Evolutionary conservation across 2,329 filamentous ascomycete genomes (phyloP), one percentile per base, ranked within the genome.

Genomic region (Cercospora sp.): DNA sequence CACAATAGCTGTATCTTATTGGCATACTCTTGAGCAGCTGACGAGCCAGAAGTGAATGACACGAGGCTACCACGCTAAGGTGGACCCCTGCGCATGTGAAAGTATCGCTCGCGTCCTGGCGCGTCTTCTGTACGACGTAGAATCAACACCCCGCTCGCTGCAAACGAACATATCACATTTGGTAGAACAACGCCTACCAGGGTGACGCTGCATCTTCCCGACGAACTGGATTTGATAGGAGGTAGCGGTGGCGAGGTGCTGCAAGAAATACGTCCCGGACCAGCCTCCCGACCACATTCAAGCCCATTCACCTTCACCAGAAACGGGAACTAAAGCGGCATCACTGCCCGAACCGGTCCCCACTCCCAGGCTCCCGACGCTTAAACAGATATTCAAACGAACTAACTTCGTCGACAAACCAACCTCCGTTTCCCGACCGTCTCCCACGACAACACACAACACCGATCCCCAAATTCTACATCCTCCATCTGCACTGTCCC

Each of bases 21-120:
- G 18, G 18, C n/a, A 48, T 8, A 13, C 23, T 60, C n/a, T 20
- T 42, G 58, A 42, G 20, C 42, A 31, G 42, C 23, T 18, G 51
- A 20, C 13, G 45, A 23, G 20, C 12, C n/a, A 13, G 10, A 18
- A 63, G 48, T 53, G 42, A 20, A 55, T 26, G 3, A n/a, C 61
- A 57, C 61, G 61, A 63, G 48, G 45, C 45, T 63, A 13, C 26
- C 61, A 28, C 45, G 61, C 61, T 57, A 63, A 55, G 10, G 42
- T 20, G 16, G 48, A 36, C 28, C 61, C 45, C 28, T 55, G 45
- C 13, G 61, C 61, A 63, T 55, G 61, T 63, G 45, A 64, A 58
- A 64, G 28, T 33, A 30, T 39, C 28, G 16, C 9, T 58, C 62
- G 31, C 48, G 51, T 64, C 31, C 33, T 33, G 16, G 36, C 60